These are phyloP conservation scores for Carallia brachiata DNA, from an alignment of 345 rosid species.

Conservation along the genomic window DNA sequence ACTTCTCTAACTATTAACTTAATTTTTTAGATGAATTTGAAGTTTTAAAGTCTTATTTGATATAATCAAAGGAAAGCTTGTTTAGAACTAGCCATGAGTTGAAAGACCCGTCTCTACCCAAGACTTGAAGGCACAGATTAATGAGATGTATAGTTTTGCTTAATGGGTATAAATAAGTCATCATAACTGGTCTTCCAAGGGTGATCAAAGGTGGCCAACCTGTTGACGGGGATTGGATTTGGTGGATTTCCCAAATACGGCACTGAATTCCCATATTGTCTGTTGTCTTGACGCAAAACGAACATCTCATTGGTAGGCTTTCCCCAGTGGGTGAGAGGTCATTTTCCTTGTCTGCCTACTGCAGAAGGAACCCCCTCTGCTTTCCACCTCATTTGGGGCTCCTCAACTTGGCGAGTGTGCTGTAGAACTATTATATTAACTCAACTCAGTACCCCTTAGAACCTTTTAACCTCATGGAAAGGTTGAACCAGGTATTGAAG, in stretches of 20 bases:
- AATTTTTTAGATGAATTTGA: too few species aligned
- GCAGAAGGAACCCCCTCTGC: background rate
- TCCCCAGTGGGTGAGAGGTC: slow-evolving; percentile 28
- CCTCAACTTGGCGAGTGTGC: too few species aligned
- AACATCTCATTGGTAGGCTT: slow-evolving; percentile 22
- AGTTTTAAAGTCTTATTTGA: too few species aligned
- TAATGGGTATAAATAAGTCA: background rate
- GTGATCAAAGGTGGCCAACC: slow-evolving; percentile 12
- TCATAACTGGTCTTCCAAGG: background rate
- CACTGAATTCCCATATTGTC: background rate
- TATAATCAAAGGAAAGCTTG: background rate
- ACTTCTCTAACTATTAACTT: too few species aligned
- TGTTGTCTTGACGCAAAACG: slow-evolving; percentile 10
- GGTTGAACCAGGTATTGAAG: too few species aligned
- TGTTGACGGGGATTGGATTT: background rate
- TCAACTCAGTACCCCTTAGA: too few species aligned
- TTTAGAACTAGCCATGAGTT: background rate
- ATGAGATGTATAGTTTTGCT: background rate
- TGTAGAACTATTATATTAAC: too few species aligned
- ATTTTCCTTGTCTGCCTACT: slow-evolving; percentile 10
- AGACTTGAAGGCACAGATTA: background rate
- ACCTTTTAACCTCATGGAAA: too few species aligned
- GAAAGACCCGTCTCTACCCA: background rate
- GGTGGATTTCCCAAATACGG: background rate
- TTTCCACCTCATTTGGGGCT: too few species aligned